A percentile compares a stretch with the other conserved stretches of the same genome.
Evolutionary conservation across 2,329 filamentous ascomycete genomes (phyloP).

Genomic region (Helminthosporium solani): DNA sequence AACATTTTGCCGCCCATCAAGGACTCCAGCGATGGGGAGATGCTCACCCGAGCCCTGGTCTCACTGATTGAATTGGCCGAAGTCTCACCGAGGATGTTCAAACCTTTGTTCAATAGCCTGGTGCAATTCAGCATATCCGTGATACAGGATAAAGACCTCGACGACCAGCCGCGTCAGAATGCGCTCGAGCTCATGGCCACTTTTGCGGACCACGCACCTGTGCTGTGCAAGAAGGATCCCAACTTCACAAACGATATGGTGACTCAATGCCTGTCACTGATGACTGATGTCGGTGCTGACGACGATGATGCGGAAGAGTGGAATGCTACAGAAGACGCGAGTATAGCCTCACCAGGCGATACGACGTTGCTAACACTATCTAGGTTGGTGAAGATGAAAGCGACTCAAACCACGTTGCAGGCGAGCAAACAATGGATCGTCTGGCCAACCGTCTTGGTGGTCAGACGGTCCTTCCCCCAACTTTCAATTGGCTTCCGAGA

Average conservation of each 20-base stretch:
- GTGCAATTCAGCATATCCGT: slow-evolving; percentile 92
- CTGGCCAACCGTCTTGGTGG: slow-evolving; percentile 96
- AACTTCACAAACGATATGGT: slow-evolving; percentile 96
- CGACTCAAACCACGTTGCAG: slow-evolving; percentile 94
- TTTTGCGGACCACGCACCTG: slow-evolving; percentile 90
- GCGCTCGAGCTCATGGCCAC: slow-evolving; percentile 96
- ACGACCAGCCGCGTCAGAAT: slow-evolving; percentile 87
- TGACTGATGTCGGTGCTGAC: slow-evolving; percentile 94
- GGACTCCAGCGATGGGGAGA: slow-evolving; percentile 84
- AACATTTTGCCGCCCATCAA: slow-evolving; percentile 95
- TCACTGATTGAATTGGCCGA: slow-evolving; percentile 94
- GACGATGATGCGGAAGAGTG: slow-evolving; percentile 95
- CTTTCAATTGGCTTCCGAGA: slow-evolving; percentile 92
- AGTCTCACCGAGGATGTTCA: slow-evolving; percentile 96
- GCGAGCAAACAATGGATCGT: slow-evolving; percentile 97
- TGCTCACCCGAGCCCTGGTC: slow-evolving; percentile 84
- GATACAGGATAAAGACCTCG: slow-evolving; percentile 92
- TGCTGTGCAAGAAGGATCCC: slow-evolving; percentile 93
- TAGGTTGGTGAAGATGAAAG: slow-evolving; percentile 93
- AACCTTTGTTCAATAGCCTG: slow-evolving; percentile 85
- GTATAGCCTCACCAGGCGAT: slow-evolving; percentile 32
- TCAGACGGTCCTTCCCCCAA: slow-evolving; percentile 86
- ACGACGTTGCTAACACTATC: slow-evolving; percentile 4
- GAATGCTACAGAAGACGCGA: slow-evolving; percentile 86
- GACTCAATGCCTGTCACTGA: slow-evolving; percentile 93